Evolutionary conservation across 306 rosid genomes (phyloP), one percentile per base, ranked within the genome.

Genomic region (Astragalus glycyphyllos): DNA sequence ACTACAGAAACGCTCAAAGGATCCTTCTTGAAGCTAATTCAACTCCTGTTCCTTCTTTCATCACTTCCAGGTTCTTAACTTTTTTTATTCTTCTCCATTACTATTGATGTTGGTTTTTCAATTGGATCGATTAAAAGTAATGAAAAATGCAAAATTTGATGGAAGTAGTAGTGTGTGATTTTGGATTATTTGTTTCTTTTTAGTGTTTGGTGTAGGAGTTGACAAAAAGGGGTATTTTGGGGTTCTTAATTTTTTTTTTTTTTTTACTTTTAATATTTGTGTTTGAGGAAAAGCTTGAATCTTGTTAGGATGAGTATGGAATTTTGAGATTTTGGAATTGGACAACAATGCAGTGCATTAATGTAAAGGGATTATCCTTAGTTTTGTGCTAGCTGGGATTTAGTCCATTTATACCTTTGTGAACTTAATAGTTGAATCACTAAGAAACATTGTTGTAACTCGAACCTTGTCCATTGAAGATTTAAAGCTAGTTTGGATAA

Each of bases 21-120:
- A 83, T 94, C 51, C 89, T 94, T 34, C 55, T 64, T 4, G 98
- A 94, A 80, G 97, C 97, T 29, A 79, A 71, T 83, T 94, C 98
- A 0, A 90, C 96, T 9, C 69, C 80, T 4, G 87, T 77, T 16
- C 97, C 97, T 71, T 90, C 98, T 31, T 90, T 17, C 68, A 90
- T 94, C 79, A 81, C 85, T 72, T 42, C 83, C 50, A 94, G 89
- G 98, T 89, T 63, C 38, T 6, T 4, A 8, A 2, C 9, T 14
- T 6, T 5, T 12, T 7, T 17, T 53, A 0, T 2, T 1, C 32
- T 0, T 11, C 3, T 56, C 31, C 31, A 26, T 26, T 26, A 26
- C 31, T 42, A 9, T 64, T 38, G 5, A 31, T 23, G 38, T 6
- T 69, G 59, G 15, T 12, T 23, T 69, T 65, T 76, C 29, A 3